Conservation (phyloP, 208 protist species). For the Naegleria fowleri region DNA sequence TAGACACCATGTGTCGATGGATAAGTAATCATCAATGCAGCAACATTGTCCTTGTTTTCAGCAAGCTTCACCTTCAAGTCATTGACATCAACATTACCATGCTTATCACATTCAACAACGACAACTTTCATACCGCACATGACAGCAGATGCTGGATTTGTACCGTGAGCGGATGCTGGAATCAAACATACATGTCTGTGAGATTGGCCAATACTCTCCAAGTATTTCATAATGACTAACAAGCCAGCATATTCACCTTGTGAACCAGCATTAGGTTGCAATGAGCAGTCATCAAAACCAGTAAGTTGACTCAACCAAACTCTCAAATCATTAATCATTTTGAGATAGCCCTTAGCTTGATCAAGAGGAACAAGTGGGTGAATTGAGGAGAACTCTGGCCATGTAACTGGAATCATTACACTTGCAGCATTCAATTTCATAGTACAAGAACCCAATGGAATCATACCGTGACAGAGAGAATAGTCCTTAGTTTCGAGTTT, state of each 20-base stretch:
- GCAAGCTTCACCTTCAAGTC: conserved; percentile 79
- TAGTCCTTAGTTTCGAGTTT: conserved; percentile 86
- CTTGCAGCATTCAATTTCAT: conserved; percentile 97
- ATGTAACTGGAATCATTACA: conserved; percentile 88
- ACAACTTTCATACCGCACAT: conserved; percentile 82
- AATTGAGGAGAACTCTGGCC: conserved; percentile 78
- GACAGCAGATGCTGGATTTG: conserved; percentile 93
- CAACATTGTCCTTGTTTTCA: conserved; percentile 78
- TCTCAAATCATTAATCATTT: conserved; percentile 67
- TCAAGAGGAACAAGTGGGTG: conserved; percentile 88
- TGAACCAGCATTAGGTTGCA: conserved; percentile 94
- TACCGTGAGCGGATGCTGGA: conserved; percentile 91
- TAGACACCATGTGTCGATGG: conserved; percentile 96
- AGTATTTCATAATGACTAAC: conserved; percentile 66
- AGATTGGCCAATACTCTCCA: conserved; percentile 60
- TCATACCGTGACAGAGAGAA: conserved; percentile 85
- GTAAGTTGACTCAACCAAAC: conserved; percentile 81
- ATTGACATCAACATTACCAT: conserved; percentile 83
- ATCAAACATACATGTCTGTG: conserved; percentile 94
- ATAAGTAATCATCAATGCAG: conserved; percentile 96
- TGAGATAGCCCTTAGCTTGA: conserved; percentile 75
- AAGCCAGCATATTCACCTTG: conserved; percentile 95
- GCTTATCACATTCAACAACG: conserved; percentile 72
- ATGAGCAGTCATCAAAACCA: conserved; percentile 82
- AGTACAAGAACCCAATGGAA: conserved; percentile 94